Percentiles rank a stretch among this genome's conserved stretches.
Evolutionary conservation across 2,329 filamentous ascomycete species (phyloP).

Genomic region (Verticillium tricorpus): DNA sequence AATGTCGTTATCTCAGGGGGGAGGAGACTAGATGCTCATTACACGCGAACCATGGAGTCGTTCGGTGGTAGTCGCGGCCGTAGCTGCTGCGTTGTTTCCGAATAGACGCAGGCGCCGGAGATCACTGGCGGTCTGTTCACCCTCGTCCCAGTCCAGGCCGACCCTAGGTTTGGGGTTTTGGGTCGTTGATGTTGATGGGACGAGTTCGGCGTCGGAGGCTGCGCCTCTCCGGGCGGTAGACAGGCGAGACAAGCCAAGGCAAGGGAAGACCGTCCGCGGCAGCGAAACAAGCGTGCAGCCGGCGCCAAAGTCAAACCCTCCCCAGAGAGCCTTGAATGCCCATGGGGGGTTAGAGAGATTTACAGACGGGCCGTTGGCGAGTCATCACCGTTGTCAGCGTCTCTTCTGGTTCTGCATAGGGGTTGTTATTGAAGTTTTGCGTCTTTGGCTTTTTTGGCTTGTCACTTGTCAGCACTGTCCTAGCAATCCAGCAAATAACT

Average conservation of each 20-base stretch:
- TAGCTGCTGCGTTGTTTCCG: neutral
- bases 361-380: neutral
- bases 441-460: neutral
- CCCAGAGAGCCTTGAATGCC: neutral
- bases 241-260: neutral
- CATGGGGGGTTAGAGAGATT: neutral
- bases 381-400: neutral
- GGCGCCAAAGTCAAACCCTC: neutral
- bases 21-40: neutral
- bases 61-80: neutral
- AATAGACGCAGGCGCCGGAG: neutral
- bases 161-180: neutral
- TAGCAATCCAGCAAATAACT: too few species aligned
- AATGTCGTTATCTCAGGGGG: neutral
- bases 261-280: neutral
- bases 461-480: neutral
- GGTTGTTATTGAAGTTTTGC: neutral
- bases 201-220: neutral
- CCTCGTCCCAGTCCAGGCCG: too few species aligned
- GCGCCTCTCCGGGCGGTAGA: neutral
- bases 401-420: neutral
- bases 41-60: neutral
- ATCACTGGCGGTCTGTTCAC: neutral
- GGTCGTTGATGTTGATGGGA: neutral
- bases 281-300: neutral